Conservation (phyloP, 176 grass and related monocot species). For the Tuctoria greenei region DNA sequence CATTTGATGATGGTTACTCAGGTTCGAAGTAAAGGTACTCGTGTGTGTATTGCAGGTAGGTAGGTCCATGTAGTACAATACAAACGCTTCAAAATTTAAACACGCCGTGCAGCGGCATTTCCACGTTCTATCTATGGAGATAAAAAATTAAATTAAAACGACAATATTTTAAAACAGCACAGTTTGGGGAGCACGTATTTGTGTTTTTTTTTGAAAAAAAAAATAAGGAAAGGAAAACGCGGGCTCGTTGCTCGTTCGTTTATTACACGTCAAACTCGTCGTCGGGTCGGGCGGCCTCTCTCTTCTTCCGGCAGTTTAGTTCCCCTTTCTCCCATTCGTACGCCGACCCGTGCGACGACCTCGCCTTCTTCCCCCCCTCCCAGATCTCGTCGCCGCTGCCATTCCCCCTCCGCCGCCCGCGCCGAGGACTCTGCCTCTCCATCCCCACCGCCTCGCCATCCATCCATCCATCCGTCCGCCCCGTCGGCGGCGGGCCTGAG, state of each 20-base stretch:
- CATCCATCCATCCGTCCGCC: too few relatives aligned
- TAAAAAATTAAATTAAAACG: too few relatives aligned
- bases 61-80: too few relatives aligned
- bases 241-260: slow-evolving; percentile 8
- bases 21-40: too few relatives aligned
- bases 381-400: slow-evolving; percentile 44
- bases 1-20: too few relatives aligned
- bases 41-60: too few relatives aligned
- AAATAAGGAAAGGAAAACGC: neutral
- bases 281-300: slow-evolving; percentile 26
- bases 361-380: neutral
- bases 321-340: slow-evolving; percentile 43
- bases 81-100: too few relatives aligned
- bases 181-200: neutral
- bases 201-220: neutral
- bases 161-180: neutral
- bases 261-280: slow-evolving; percentile 47
- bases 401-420: slow-evolving; percentile 7
- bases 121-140: too few relatives aligned
- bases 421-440: neutral
- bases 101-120: too few relatives aligned
- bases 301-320: neutral
- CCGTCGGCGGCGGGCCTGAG: neutral
- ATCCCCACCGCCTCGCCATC: neutral
- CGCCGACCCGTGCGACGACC: neutral